Base-by-base conservation (phyloP, 148 eudicot species). In the Bassia scoparia region DNA sequence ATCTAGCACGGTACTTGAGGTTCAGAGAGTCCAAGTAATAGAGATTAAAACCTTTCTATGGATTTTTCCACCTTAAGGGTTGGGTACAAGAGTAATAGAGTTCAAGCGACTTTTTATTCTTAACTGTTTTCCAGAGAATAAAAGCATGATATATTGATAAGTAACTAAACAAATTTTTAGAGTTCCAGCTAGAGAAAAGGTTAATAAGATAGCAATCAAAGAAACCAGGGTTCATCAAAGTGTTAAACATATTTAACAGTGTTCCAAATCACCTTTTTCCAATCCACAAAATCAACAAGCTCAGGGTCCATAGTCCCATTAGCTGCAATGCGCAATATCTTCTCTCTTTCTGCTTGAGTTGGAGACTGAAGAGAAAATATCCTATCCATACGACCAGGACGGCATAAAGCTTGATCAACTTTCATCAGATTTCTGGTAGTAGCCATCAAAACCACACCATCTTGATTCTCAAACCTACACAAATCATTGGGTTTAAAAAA, bases 351-450 rank as follows among this genome's bases (percentile, higher is more conserved):
- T 50, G 79, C 74, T 81, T 83, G 97, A 79, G 89, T 90, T 80
- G 95, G 98, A 69, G 79, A 86, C 73, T 87, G 90, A 77, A 93
- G 98, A 76, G 77, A 81, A 73, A 93, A 93, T 70, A 90, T 86
- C 78, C 97, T 90, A 86, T 93, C 98, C 98, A 93, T 93, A 68
- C 98, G 85, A 78, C 98, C 98, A 86, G 98, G 98, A 80, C 98
- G 96, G 61, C 84, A 82, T 78, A 93, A 81, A 68, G 95, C 98
- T 80, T 86, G 87, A 58, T 93, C 98, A 86, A 93, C 85, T 80
- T 87, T 84, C 80, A 84, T 87, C 26, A 93, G 61, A 79, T 87
- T 85, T 80, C 89, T 83, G 44, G 95, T 89, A n/a, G 98, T 93
- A 71, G 98, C 98, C 97, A 93, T 90, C 83, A 93, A 81, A 79